Base-by-base conservation (phyloP, 1,139 yeast species). In the Chernovozyma sophiae-reginae region DNA sequence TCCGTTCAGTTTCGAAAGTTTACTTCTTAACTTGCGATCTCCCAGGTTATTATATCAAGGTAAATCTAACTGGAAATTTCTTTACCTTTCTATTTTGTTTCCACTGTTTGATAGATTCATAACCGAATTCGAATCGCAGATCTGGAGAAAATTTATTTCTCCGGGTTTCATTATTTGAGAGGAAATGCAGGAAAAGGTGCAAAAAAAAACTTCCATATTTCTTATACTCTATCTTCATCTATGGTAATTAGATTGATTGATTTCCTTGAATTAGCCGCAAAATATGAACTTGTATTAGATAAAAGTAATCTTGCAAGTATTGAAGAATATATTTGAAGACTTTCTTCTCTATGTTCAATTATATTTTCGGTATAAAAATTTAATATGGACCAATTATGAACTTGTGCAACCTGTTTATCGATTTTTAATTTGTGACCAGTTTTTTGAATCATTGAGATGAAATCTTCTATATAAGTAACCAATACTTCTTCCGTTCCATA, bases 311-410 rank as follows among this genome's bases (percentile, higher is more conserved):
- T 34, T 0, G 67, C 56, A 3, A 61, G 36, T 15, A 58, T 48
- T 0, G 60, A 60, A 2, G 65, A 52, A 34, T 53, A 44, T 3
- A 49, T 36, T 35, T 60, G 60, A 19, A 61, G 46, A 33, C 59
- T 53, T 31, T 53, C 62, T 34, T 62, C 68, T 34, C 62, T 53
- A 34, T 62, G 65, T 31, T 60, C 65, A 32, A 61, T 59, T 3
- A 49, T 44, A 29, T 53, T 49, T 37, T 63, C 69, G 1, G 65
- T 51, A 16, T 52, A 43, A 39, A 61, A 62, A 2, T 53, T 49
- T 11, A 60, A 31, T 18, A 62, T 41, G 11, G 62, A 62, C 66
- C 66, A 61, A 29, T 59, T 53, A 38, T 62, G 68, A 3, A 56
- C 46, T 24, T 47, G 51, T 36, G 52, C 46, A 11, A 34, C 36